Evolutionary conservation across 805 yeast species (phyloP).

Genomic region (Candida broadrunensis): DNA sequence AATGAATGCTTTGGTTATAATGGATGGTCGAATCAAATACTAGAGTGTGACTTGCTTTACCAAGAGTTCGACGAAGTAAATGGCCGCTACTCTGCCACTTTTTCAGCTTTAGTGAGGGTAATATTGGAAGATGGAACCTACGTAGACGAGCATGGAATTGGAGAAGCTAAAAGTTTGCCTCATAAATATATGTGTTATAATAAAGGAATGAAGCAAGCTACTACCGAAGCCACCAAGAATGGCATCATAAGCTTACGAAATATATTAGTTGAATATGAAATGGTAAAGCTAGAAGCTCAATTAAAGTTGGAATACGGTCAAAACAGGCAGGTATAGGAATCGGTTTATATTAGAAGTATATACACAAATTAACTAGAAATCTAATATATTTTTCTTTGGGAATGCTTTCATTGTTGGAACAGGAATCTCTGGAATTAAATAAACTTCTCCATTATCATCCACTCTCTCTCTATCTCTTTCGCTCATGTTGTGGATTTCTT

Average conservation of each 20-base stretch:
- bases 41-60: slow-evolving; percentile 12
- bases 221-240: slow-evolving; percentile 41
- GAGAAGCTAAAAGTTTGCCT: slow-evolving; percentile 31
- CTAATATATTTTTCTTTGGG: slow-evolving; percentile 55
- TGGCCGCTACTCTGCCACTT: slow-evolving; percentile 17
- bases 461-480: slow-evolving; percentile 86
- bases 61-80: slow-evolving; percentile 20
- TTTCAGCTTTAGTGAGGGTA: slow-evolving; percentile 30
- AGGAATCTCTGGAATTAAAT: slow-evolving; percentile 73
- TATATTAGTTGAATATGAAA: slow-evolving; percentile 7
- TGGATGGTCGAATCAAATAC: slow-evolving; percentile 53
- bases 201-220: slow-evolving; percentile 46
- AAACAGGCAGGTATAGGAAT: not conserved
- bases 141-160: slow-evolving; percentile 37
- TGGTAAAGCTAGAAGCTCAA: slow-evolving; percentile 2
- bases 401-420: slow-evolving; percentile 64
- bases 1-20: slow-evolving; percentile 54
- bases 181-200: slow-evolving; percentile 30
- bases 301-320: not conserved
- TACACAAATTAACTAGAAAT: slow-evolving; percentile 39
- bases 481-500: slow-evolving; percentile 76
- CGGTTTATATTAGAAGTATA: too few relatives aligned
- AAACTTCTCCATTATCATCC: slow-evolving; percentile 85
- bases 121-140: slow-evolving; percentile 44
- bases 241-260: slow-evolving; percentile 26